Percentiles rank a stretch among this genome's conserved stretches.
Evolutionary conservation across 2,329 filamentous ascomycete species (phyloP).

Genomic region (Phialemoniopsis sp.): DNA sequence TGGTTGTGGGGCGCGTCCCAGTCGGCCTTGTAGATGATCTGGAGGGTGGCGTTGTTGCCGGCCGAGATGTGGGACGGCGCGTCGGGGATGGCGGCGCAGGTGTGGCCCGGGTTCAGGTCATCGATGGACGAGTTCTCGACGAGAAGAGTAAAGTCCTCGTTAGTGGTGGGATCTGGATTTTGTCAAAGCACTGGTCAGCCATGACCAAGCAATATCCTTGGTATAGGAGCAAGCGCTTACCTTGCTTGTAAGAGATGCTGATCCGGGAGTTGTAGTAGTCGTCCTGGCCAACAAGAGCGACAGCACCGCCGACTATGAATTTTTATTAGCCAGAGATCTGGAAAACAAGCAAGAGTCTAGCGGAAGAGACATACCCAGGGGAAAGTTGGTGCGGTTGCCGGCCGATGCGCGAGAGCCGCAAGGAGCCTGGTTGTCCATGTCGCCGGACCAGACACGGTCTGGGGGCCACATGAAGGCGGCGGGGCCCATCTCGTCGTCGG

Average conservation of each 20-base stretch:
- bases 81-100: slow-evolving; percentile 34
- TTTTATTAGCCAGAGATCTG: background rate
- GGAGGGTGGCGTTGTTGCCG: slow-evolving; percentile 42
- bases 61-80: slow-evolving; percentile 25
- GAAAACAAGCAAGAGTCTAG: background rate
- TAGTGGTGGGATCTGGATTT: slow-evolving; percentile 19
- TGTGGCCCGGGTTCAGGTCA: slow-evolving; percentile 38
- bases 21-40: slow-evolving; percentile 41
- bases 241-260: slow-evolving; percentile 45
- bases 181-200: no score
- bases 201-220: no score
- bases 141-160: slow-evolving; percentile 25
- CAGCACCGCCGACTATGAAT: slow-evolving; percentile 42
- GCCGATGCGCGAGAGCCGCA: slow-evolving; percentile 48
- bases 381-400: slow-evolving; percentile 50
- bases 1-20: slow-evolving; percentile 36
- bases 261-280: slow-evolving; percentile 51
- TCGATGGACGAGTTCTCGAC: slow-evolving; percentile 16
- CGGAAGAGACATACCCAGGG: slow-evolving; percentile 36
- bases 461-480: slow-evolving; percentile 58
- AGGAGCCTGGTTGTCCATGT: slow-evolving; percentile 50
- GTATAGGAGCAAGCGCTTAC: slow-evolving; percentile 25
- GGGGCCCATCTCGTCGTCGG: slow-evolving; percentile 36
- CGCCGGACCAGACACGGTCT: slow-evolving; percentile 50
- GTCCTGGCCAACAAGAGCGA: slow-evolving; percentile 53